These are phyloP conservation scores for Boletus sp. DNA, from an alignment of 1,284 basidiomycete genomes.

Conservation along the genomic window DNA sequence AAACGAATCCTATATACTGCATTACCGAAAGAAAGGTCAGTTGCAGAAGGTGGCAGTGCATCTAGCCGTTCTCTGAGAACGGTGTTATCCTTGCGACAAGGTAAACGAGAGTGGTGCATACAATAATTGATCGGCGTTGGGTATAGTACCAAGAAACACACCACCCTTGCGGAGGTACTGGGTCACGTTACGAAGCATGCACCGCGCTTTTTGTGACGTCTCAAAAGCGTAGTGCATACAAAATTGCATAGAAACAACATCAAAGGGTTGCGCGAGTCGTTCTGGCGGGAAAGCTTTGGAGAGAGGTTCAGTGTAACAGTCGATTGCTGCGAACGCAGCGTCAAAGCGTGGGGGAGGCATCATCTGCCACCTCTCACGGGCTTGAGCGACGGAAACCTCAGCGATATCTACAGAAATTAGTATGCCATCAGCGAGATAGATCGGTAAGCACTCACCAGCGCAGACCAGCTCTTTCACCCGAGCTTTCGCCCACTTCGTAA, in stretches of 20 bases:
- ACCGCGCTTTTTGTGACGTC: constrained; percentile 76
- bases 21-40: constrained; percentile 84
- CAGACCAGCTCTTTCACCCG: constrained; percentile 77
- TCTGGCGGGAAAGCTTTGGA: constrained; percentile 64
- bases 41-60: constrained; percentile 54
- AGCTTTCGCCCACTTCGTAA: constrained; percentile 95
- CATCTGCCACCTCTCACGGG: constrained; percentile 59
- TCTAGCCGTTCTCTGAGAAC: constrained; percentile 59
- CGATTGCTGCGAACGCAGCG: constrained; percentile 81
- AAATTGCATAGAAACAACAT: constrained; percentile 97
- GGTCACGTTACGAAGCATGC: constrained; percentile 92
- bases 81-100: constrained; percentile 12
- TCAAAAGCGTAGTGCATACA: constrained; percentile 99
- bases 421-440: constrained; percentile 7
- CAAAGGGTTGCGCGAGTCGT: constrained; percentile 65
- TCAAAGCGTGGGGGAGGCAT: constrained; percentile 58
- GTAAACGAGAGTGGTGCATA: constrained; percentile 39
- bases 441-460: constrained; percentile 59
- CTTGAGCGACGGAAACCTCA: constrained; percentile 86
- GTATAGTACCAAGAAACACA: constrained; percentile 91
- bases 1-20: constrained; percentile 87
- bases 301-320: constrained; percentile 82
- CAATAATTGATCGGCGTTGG: constrained; percentile 79
- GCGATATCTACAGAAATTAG: constrained; percentile 74
- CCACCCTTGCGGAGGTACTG: constrained; percentile 80